These are phyloP conservation scores for Glycine tomentella DNA, from an alignment of 306 rosid genomes.

Conservation along the genomic window DNA sequence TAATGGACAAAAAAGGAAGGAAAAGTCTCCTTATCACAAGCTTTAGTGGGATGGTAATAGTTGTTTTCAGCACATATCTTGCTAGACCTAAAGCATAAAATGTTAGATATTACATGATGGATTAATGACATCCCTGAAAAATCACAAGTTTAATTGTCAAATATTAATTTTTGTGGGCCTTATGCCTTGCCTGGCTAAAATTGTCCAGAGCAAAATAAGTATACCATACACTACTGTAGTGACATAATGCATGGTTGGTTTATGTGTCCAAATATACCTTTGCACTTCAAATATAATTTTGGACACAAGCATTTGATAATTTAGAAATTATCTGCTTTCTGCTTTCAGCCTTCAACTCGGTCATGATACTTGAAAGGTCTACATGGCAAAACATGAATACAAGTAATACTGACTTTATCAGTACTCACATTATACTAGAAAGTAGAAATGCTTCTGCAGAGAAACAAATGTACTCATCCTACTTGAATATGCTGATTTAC, in stretches of 20 bases:
- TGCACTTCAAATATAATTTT: neutral
- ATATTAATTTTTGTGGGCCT: neutral
- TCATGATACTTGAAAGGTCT: conserved; percentile 12
- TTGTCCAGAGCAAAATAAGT: conserved; percentile 3
- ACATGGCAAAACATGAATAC: neutral
- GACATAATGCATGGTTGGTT: neutral
- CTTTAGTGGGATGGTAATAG: conserved; percentile 90
- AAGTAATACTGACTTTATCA: neutral
- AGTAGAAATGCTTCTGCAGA: no score
- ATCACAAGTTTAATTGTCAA: conserved; percentile 8
- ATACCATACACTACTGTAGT: neutral
- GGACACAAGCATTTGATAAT: neutral
- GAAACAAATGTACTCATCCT: no score
- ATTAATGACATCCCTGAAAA: conserved; percentile 25
- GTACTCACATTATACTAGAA: no score
- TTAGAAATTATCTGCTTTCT: conserved; percentile 8
- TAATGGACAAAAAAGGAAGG: conserved; percentile 96
- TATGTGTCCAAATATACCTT: neutral
- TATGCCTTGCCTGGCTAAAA: conserved; percentile 3
- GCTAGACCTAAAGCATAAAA: neutral
- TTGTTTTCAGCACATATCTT: conserved; percentile 26
- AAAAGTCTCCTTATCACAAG: conserved; percentile 92
- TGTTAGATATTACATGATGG: conserved; percentile 29
- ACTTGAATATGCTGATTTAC: no score
- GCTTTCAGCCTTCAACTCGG: conserved; percentile 12